Base-by-base conservation (phyloP, 768 basidiomycete species). In the Paxillus ammoniavirescens region DNA sequence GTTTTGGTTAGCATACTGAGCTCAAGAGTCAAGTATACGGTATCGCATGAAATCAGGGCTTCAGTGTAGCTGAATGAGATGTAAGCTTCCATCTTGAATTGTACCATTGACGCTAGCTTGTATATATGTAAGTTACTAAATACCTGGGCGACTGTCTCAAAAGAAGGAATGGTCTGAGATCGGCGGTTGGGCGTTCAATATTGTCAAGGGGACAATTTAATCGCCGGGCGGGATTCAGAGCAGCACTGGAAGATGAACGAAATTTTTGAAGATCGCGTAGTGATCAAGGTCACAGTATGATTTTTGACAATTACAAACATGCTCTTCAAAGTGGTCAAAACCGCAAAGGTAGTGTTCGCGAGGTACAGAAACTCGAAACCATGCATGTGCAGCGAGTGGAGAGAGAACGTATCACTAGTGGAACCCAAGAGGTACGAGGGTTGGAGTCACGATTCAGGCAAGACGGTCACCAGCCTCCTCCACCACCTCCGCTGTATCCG, bases 1-100 rank as follows among this genome's bases (percentile, higher is more conserved):
- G 65, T 93, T 89, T 68, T 93, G 89, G 90, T 64, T 93, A 2
- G 84, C 84, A 1, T 83, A 80, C n/a, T n/a, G n/a, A n/a, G n/a
- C 50, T 77, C 77, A 35, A 74, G 91, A 46, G 87, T 93, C 37
- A 78, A 79, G 36, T 93, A 92, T 68, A 60, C 60, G 9, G 48
- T 53, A n/a, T 17, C 53, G 30, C 35, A 31, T 60, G 46, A 53
- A 15, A 31, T 2, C 14, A 7, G 23, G 13, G 23, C 14, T n/a
- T 51, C 31, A 30, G 49, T 42, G 5, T n/a, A n/a, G n/a, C n/a
- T 30, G 38, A 33, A 21, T 1, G 18, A 41, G 10, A 8, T 43
- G n/a, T 35, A 44, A 13, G 33, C 12, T 10, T 12, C 33, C 13
- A 13, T 26, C 5, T 26, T 26, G 23, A 26, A 26, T 26, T 26